Base-by-base conservation (phyloP, 1,284 basidiomycete species). In the Malassezia japonica region DNA sequence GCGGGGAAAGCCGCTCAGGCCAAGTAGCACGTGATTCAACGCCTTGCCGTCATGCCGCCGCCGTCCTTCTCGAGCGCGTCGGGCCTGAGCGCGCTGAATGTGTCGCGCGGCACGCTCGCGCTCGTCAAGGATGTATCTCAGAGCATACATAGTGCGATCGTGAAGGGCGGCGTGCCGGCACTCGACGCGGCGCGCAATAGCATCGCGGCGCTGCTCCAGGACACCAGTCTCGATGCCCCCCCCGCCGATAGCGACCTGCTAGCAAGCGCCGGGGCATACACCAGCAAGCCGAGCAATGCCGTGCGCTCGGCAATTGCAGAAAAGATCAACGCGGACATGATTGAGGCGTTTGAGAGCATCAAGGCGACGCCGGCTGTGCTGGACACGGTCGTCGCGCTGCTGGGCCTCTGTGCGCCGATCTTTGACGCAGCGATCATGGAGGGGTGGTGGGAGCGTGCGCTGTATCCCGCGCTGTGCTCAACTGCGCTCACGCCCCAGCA, bases 1-100 rank as follows among this genome's bases (percentile, higher is more conserved):
- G 81, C 83, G 5, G 86, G 86, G n/a, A 94, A 94, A 24, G 24
- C 31, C 3, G 39, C 13, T 12, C n/a, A n/a, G n/a, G 18, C 15
- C 3, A 29, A 12, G 25, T 39, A 39, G 35, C 35, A 36, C 35
- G 35, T 36, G 35, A 36, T 36, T n/a, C 12, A 3, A 16, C 23
- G 25, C 41, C 12, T n/a, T n/a, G 25, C 18, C 18, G 35, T 12
- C 45, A 53, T 53, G 50, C 50, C 50, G 34, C 50, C 50, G 24
- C 50, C 50, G 27, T 47, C 45, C 25, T 53, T 53, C 24, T 42
- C 50, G 28, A 47, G 39, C 24, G 20, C 36, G 29, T 12, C 32
- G 5, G 23, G 10, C 2, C 20, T 46, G 12, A 20, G n/a, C 13
- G 39, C 46, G 29, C 25, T 43, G 13, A 41, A 37, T 39, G 39